Percentiles rank a stretch among this genome's conserved stretches.
Conservation (phyloP, 345 rosid genomes). For the Turritis glabra region DNA sequence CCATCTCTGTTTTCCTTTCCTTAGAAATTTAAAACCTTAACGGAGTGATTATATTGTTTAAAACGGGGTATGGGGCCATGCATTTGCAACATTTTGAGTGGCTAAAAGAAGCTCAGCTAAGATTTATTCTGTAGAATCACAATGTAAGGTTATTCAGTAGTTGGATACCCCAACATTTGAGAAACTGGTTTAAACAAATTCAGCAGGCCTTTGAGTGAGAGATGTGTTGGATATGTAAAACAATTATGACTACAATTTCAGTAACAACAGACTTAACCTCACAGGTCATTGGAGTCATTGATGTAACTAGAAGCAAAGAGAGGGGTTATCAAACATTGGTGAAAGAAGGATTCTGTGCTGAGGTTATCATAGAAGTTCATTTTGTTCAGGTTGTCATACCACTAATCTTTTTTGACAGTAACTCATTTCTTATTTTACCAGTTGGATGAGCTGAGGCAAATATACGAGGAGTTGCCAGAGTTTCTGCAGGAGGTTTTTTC, state of each 20-base stretch:
- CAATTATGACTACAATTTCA: constrained; percentile 2
- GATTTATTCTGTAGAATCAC: neutral
- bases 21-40: neutral
- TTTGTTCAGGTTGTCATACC: constrained; percentile 17
- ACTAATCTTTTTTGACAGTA: neutral
- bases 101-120: neutral
- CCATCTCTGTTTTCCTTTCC: constrained; percentile 7
- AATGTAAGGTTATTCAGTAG: neutral
- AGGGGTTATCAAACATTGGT: constrained; percentile 84
- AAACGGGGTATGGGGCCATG: neutral
- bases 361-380: constrained; percentile 51
- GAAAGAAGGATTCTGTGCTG: constrained; percentile 88
- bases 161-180: constrained; percentile 3
- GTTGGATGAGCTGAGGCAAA: constrained; percentile 96
- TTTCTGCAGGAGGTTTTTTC: constrained; percentile 76
- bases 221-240: constrained; percentile 6
- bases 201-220: constrained; percentile 13
- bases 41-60: neutral
- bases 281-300: constrained; percentile 90
- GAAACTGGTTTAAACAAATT: constrained; percentile 7
- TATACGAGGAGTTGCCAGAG: constrained; percentile 91
- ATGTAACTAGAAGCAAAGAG: constrained; percentile 77
- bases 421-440: constrained; percentile 36
- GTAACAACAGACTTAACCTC: constrained; percentile 20
- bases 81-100: constrained; percentile 1